phyloP scores from a whole-genome alignment of 139 green algal genomes.

The Pleodorina starrii region DNA sequence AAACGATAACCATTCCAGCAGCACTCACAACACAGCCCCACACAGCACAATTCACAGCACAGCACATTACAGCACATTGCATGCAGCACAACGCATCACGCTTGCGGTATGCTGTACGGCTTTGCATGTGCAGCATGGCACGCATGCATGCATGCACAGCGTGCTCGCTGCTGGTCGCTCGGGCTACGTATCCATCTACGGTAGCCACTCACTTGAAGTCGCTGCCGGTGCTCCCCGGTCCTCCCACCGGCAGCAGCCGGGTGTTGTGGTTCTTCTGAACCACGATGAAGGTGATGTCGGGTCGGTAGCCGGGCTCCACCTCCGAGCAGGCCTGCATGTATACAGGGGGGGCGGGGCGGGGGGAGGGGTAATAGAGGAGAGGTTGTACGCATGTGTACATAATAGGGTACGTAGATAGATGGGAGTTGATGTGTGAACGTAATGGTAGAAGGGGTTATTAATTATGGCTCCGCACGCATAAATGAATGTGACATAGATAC shows the following conservation, averaged over 20 bases:
- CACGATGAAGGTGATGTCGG: slow-evolving; percentile 86
- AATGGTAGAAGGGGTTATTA: not conserved
- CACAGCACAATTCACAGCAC: too few relatives aligned
- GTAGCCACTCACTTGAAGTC: not conserved
- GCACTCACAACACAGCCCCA: too few relatives aligned
- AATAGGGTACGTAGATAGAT: not conserved
- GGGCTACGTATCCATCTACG: not conserved
- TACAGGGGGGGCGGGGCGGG: too few relatives aligned
- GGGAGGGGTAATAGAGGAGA: too few relatives aligned
- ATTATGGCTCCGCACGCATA: not conserved
- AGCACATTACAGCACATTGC: too few relatives aligned
- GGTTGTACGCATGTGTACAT: too few relatives aligned
- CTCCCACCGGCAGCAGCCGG: slow-evolving; percentile 63
- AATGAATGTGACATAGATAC: not conserved
- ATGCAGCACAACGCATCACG: too few relatives aligned
- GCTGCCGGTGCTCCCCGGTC: not conserved
- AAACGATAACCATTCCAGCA: too few relatives aligned
- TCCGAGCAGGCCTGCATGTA: slow-evolving; percentile 62
- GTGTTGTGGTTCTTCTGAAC: slow-evolving; percentile 89
- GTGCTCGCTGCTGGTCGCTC: not conserved
- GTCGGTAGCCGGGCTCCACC: slow-evolving; percentile 73
- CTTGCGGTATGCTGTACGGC: not conserved
- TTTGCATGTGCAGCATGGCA: not conserved
- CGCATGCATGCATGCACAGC: not conserved
- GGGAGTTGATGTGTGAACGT: not conserved